Percentiles rank a stretch among this genome's conserved stretches.
Conservation (phyloP, 1,284 basidiomycete genomes). For the Vanrija sp. region DNA sequence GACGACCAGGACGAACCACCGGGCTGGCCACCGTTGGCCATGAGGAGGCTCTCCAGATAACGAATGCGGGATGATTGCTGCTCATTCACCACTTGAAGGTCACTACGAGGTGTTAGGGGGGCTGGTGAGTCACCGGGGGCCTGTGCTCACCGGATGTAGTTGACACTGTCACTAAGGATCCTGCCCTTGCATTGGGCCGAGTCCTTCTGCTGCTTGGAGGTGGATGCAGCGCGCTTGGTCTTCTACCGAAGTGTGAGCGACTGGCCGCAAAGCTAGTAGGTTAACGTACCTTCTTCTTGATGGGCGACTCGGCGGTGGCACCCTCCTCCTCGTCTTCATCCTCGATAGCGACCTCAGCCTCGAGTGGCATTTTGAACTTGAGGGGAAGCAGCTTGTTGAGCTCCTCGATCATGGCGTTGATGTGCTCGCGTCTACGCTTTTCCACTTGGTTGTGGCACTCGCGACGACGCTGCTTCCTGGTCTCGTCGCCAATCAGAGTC, state of each 20-base stretch:
- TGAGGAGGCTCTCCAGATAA: constrained; percentile 33
- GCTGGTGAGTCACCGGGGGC: too few species aligned
- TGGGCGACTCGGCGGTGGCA: constrained; percentile 10
- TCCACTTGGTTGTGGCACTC: constrained; percentile 48
- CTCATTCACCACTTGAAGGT: constrained; percentile 31
- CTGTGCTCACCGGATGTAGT: constrained; percentile 36
- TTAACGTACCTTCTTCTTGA: constrained; percentile 33
- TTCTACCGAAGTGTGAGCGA: constrained; percentile 11
- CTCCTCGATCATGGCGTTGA: constrained; percentile 48
- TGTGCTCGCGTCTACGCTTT: constrained; percentile 44
- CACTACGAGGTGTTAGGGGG: constrained; percentile 14
- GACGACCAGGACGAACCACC: constrained; percentile 6
- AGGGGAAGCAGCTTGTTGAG: constrained; percentile 38
- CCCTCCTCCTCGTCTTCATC: constrained; percentile 42
- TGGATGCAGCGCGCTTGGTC: constrained; percentile 27
- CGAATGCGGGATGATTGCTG: constrained; percentile 33
- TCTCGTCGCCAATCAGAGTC: constrained; percentile 24
- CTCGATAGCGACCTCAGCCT: constrained; percentile 24
- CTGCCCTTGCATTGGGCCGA: constrained; percentile 42
- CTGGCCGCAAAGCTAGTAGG: constrained; percentile 6
- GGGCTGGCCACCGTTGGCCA: constrained; percentile 11
- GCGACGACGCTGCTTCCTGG: constrained; percentile 39
- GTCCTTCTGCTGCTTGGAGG: constrained; percentile 36
- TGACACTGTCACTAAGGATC: constrained; percentile 38
- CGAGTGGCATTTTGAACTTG: constrained; percentile 24